Evolutionary conservation across 75 land plant species (phyloP).

Genomic region (Pinus taeda): DNA sequence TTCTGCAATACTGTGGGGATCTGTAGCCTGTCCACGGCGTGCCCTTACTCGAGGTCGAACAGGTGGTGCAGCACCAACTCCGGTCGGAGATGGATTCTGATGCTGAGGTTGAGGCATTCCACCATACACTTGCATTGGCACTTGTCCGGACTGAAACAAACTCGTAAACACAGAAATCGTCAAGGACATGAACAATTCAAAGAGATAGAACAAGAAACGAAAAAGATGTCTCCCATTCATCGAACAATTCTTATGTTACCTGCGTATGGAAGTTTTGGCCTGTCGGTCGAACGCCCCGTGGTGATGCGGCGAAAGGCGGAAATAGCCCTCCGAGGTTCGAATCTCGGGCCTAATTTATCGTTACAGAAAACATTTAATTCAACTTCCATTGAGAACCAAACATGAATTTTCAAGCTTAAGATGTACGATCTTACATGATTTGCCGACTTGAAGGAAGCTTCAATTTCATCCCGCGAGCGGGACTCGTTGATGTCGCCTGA

Average conservation of each 20-base stretch:
- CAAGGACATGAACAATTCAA: neutral
- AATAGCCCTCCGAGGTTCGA: constrained; percentile 7
- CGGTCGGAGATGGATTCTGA: constrained; percentile 3
- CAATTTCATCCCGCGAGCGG: constrained; percentile 1
- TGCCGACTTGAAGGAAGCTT: constrained; percentile 9
- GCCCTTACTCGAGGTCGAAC: constrained; percentile 47
- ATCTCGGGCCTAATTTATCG: neutral
- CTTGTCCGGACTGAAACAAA: neutral
- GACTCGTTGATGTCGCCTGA: neutral
- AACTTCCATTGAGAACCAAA: neutral
- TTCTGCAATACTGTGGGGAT: constrained; percentile 54
- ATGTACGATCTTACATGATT: constrained; percentile 1
- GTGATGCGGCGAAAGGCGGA: neutral
- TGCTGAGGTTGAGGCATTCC: constrained; percentile 6
- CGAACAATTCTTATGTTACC: neutral
- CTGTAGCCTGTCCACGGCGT: constrained; percentile 53
- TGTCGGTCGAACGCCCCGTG: constrained; percentile 4
- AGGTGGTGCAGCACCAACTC: constrained; percentile 13
- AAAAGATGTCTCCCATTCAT: neutral
- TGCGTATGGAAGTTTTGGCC: constrained; percentile 8
- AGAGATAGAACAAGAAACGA: neutral
- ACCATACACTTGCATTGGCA: constrained; percentile 15
- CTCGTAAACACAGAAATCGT: neutral
- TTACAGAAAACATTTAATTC: neutral
- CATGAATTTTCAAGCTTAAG: neutral